Base-by-base conservation (phyloP, 2,329 filamentous ascomycete species). In the Epichloe hybrida region DNA sequence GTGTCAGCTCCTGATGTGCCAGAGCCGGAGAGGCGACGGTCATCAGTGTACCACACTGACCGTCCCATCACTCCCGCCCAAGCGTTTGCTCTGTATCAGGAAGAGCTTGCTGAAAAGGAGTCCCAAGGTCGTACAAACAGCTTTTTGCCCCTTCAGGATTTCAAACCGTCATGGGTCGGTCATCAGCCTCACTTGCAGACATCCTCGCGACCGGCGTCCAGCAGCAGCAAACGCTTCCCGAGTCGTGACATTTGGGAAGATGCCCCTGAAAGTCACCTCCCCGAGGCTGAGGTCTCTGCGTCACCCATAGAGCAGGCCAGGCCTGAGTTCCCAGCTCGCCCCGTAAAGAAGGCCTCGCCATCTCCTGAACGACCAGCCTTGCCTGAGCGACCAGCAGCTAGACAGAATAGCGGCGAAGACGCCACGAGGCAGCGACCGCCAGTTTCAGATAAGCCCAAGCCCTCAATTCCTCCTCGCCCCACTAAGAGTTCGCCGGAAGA, bases 201-300 rank as follows among this genome's bases (percentile, higher is more conserved):
- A 7, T 67, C 75, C 45, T 74, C 78, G 40, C 68, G 83, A 21
- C 43, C 50, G 36, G 12, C 46, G 8, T 78, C 83, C 5, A 72
- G 71, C 15, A 63, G 77, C 57, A 73, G 80, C 52, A 81, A 83
- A 48, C 81, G 88, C 12, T 97, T 97, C 65, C 91, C 91, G 0
- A 95, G 90, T 64, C 81, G 82, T 50, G 91, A 97, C 67, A 81
- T 96, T 41, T 96, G 91, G 91, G 91, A 97, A 69, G 91, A 97
- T 64, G 83, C 80, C 0, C 91, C 91, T 1, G 88, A 95, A 59
- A 91, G 87, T 60, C 77, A 86, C 52, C 77, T 85, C 55, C 55
- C 76, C 20, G 81, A 89, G 60, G 86, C 90, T 0, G 90, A 84
- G 0, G 82, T 94, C 61, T 66, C 57, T 56, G 66, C 57, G 54